phyloP scores from a whole-genome alignment of 495 filamentous ascomycete species.

The Xylaria curta region DNA sequence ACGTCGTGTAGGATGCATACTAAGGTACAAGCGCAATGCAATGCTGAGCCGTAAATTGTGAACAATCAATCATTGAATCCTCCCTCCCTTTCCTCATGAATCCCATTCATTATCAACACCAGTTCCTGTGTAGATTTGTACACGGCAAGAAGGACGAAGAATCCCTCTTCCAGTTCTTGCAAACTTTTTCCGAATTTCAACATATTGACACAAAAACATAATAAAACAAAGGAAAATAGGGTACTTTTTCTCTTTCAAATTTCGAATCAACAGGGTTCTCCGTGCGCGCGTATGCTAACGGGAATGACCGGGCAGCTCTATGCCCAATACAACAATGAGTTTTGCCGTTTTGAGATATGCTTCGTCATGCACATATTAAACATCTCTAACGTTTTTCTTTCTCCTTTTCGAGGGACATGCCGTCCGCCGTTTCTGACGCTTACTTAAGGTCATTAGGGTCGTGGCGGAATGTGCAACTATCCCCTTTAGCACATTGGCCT shows the following conservation, averaged over 20 bases:
- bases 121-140: background rate
- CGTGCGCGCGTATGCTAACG: background rate
- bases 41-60: background rate
- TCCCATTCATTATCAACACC: conserved; percentile 6
- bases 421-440: background rate
- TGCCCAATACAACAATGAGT: background rate
- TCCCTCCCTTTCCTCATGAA: conserved; percentile 1
- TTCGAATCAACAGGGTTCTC: too few relatives aligned
- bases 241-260: background rate
- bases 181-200: background rate
- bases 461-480: conserved; percentile 84
- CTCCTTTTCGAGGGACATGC: background rate
- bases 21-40: conserved; percentile 1
- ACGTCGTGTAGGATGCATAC: background rate
- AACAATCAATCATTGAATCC: background rate
- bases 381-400: too few relatives aligned
- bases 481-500: conserved; percentile 83
- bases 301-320: background rate
- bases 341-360: background rate
- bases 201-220: background rate
- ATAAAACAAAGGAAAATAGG: background rate
- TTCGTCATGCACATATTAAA: background rate
- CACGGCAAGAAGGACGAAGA: background rate
- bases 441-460: conserved; percentile 45
- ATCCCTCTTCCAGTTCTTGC: background rate